phyloP scores from a whole-genome alignment of 1,284 basidiomycete species.

The Trametes polyzona region DNA sequence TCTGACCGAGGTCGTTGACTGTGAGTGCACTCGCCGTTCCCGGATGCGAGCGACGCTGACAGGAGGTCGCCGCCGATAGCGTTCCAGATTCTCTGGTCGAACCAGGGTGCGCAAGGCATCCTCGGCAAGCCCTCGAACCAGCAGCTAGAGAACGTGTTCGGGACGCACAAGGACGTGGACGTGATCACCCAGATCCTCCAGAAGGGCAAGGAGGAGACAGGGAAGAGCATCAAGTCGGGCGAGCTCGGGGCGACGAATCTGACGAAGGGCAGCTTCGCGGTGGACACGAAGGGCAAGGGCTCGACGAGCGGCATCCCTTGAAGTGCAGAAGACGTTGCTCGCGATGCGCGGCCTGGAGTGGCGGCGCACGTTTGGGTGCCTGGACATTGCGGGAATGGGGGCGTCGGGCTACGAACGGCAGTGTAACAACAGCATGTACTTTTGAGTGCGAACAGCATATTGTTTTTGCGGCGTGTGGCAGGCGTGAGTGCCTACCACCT shows the following conservation, averaged over 20 bases:
- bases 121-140: slow-evolving; percentile 75
- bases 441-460: background rate
- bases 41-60: slow-evolving; percentile 7
- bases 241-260: slow-evolving; percentile 38
- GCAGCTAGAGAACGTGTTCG: slow-evolving; percentile 75
- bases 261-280: slow-evolving; percentile 44
- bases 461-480: background rate
- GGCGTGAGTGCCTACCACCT: background rate
- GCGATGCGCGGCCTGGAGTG: background rate
- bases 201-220: slow-evolving; percentile 60
- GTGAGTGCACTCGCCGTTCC: slow-evolving; percentile 47
- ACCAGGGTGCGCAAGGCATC: slow-evolving; percentile 73
- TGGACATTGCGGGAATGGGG: too few relatives aligned
- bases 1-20: slow-evolving; percentile 72
- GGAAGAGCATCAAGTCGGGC: slow-evolving; percentile 45
- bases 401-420: slow-evolving; percentile 1
- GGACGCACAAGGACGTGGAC: slow-evolving; percentile 64
- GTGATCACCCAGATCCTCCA: slow-evolving; percentile 62
- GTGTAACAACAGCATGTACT: slow-evolving; percentile 8
- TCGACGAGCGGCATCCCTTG: slow-evolving; percentile 23
- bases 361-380: background rate
- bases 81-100: slow-evolving; percentile 55
- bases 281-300: slow-evolving; percentile 47
- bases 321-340: background rate
- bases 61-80: slow-evolving; percentile 42